A percentile compares a stretch with the other conserved stretches of the same genome.
phyloP scores from a whole-genome alignment of 2,329 filamentous ascomycete species.

The Penicillium fuscoglaucum region DNA sequence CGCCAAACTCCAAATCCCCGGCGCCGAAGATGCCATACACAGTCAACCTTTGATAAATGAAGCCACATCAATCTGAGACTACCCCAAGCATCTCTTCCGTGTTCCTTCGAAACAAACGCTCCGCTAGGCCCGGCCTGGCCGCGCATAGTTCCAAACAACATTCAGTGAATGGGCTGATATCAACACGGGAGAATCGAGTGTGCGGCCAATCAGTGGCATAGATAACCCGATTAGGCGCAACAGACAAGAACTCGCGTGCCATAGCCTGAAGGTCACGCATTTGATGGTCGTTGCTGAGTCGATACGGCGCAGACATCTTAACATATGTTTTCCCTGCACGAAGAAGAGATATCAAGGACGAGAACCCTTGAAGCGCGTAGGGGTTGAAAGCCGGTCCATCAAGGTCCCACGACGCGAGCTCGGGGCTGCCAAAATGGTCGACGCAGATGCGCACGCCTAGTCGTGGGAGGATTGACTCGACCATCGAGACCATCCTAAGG shows the following conservation, averaged over 20 bases:
- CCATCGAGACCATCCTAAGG: conserved; percentile 50
- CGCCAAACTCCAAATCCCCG: conserved; percentile 7
- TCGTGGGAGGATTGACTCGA: conserved; percentile 52
- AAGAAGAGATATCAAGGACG: conserved; percentile 51
- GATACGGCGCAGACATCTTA: conserved; percentile 61
- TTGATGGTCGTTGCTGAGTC: conserved; percentile 49
- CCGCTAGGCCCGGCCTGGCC: conserved; percentile 45
- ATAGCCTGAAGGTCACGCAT: conserved; percentile 52
- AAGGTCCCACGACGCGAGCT: conserved; percentile 29
- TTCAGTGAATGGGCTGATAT: conserved; percentile 58
- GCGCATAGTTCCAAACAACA: conserved; percentile 56
- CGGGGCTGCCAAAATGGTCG: conserved; percentile 60
- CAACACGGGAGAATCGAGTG: conserved; percentile 59
- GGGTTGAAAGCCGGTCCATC: conserved; percentile 35
- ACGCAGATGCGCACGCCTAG: conserved; percentile 58
- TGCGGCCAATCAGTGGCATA: conserved; percentile 67
- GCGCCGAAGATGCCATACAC: conserved; percentile 14
- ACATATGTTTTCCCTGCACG: conserved; percentile 53
- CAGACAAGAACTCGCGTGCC: conserved; percentile 50
- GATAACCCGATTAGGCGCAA: conserved; percentile 50
- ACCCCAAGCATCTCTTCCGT: conserved; percentile 54
- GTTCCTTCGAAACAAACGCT: conserved; percentile 57
- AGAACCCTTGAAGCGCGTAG: conserved; percentile 53
- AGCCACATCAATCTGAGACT: conserved; percentile 10
- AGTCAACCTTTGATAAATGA: neutral